Evolutionary conservation across 176 grass and related monocot species (phyloP), one percentile per base, ranked within the genome.

Genomic region (Avena atlantica): DNA sequence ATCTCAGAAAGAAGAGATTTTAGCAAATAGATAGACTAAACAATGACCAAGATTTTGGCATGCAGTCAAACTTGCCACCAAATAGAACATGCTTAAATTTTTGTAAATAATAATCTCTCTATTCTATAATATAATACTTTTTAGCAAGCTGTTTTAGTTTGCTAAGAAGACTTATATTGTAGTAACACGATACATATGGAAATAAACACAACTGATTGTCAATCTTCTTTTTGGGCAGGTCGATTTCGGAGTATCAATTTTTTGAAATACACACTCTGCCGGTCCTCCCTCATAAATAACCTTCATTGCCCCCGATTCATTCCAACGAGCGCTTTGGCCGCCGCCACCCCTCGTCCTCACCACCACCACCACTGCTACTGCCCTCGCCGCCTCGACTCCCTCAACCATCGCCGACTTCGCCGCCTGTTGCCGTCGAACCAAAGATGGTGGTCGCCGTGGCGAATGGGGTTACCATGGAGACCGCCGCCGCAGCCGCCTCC

Each of bases 401-500:
- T 53, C 14, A 3, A 0, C 48, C 48, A 11, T 19, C 23, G 21
- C n/a, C 12, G 21, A 25, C 45, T 4, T 25, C 45, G 2, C 48
- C 23, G 21, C 72, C 47, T 24, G 72, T 76, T 45, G 23, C 6
- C 73, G 23, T 53, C 14, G 14, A 76, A 9, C 0, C 73, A 48
- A 52, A 53, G 48, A 76, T 76, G 73, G 73, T 76, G 73, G 73
- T 31, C 48, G 48, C 73, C 48, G 73, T 76, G 61, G 78, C 83
- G 51, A 89, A 85, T 23, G 91, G 81, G n/a, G 52, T 53, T 15
- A 91, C 86, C 84, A 81, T 81, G 73, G 84, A 67, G 21, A 16
- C 34, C 36, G 16, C 67, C 67, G 12, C 71, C n/a, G 37, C 37
- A 4, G 49, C 51, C 12, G 8, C 76, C 36, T 1, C 57, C 37